Conservation (phyloP, 805 yeast genomes). For the Spathaspora boniae region DNA sequence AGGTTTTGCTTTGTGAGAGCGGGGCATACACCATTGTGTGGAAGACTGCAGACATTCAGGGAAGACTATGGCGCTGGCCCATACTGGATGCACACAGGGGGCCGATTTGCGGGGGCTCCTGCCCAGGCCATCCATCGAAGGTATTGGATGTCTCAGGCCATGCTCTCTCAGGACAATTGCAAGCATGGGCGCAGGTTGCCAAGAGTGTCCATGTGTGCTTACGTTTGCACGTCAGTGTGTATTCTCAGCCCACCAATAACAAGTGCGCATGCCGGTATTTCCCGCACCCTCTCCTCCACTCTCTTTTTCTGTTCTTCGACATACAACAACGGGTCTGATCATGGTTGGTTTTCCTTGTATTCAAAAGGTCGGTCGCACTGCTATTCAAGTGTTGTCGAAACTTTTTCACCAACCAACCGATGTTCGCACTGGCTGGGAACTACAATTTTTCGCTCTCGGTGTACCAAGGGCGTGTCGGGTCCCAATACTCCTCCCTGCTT, state of each 20-base stretch:
- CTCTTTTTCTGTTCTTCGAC: constrained; percentile 14
- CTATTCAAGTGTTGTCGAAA: constrained; percentile 1
- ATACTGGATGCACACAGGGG: too few relatives aligned
- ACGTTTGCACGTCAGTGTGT: too few relatives aligned
- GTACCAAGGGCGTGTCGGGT: constrained; percentile 1
- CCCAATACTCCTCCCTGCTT: background rate
- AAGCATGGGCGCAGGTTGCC: background rate
- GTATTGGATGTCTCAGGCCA: background rate
- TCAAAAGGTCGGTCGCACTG: background rate
- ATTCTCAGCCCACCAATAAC: too few relatives aligned
- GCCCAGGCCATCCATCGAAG: too few relatives aligned
- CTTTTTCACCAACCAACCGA: constrained; percentile 2
- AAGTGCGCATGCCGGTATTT: too few relatives aligned
- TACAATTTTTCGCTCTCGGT: constrained; percentile 1
- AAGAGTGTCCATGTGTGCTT: too few relatives aligned
- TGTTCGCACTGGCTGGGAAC: constrained; percentile 1
- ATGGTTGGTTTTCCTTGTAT: constrained; percentile 13
- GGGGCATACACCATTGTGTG: too few relatives aligned
- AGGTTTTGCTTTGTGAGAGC: too few relatives aligned
- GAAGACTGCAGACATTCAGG: too few relatives aligned
- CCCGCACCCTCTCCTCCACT: too few relatives aligned
- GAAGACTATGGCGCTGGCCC: too few relatives aligned
- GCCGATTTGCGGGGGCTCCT: too few relatives aligned
- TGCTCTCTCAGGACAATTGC: background rate
- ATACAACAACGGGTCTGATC: constrained; percentile 44